Evolutionary conservation across 148 eudicot genomes (phyloP).

Genomic region (Oxyria digyna): DNA sequence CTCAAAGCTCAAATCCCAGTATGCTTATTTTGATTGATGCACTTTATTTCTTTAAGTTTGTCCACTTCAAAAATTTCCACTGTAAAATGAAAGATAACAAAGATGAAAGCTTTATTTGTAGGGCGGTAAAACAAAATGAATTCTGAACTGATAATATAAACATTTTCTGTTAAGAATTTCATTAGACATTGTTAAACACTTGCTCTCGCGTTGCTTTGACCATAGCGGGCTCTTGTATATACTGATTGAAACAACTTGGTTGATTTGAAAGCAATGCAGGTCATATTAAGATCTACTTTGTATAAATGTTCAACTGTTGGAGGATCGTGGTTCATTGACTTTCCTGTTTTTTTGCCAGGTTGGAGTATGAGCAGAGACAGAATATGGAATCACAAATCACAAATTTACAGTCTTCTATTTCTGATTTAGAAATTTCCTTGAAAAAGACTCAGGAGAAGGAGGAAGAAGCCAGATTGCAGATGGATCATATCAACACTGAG

Average conservation of each 20-base stretch:
- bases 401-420: slow-evolving; percentile 59
- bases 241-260: not conserved
- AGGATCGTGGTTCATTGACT: not conserved
- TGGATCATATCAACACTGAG: slow-evolving; percentile 49
- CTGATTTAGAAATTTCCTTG: slow-evolving; percentile 32
- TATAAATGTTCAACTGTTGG: not conserved
- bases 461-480: slow-evolving; percentile 37
- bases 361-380: slow-evolving; percentile 90
- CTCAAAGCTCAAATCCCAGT: slow-evolving; percentile 90
- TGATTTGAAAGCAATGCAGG: not conserved
- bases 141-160: not conserved
- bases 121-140: not conserved
- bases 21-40: slow-evolving; percentile 22
- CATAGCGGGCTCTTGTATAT: not conserved
- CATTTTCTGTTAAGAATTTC: not conserved
- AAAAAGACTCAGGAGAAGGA: slow-evolving; percentile 44
- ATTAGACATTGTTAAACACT: not conserved
- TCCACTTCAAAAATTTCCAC: not conserved
- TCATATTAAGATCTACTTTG: not conserved
- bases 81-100: not conserved
- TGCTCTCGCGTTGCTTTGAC: not conserved
- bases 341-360: slow-evolving; percentile 29
- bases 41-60: not conserved
- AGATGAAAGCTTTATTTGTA: not conserved
- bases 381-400: slow-evolving; percentile 68